Evolutionary conservation across 768 basidiomycete genomes (phyloP).

Genomic region (Suillus sp.): DNA sequence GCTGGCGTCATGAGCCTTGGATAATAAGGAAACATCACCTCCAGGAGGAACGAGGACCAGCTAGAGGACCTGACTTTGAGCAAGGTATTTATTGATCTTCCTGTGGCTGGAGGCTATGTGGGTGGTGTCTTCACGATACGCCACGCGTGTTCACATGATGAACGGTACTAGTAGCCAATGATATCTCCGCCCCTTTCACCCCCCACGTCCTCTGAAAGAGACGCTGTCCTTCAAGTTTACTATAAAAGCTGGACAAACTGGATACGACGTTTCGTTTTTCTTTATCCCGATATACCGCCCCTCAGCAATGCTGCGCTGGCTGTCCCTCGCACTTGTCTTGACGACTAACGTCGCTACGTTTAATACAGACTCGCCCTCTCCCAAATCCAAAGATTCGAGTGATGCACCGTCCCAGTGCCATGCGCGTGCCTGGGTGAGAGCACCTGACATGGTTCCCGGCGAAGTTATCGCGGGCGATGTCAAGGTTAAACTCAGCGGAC

Average conservation of each 20-base stretch:
- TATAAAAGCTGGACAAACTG: background rate
- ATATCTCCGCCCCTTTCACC: background rate
- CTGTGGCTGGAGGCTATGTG: no score
- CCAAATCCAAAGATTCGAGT: no score
- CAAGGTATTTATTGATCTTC: no score
- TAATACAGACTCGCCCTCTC: background rate
- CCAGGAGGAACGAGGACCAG: background rate
- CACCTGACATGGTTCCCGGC: conserved; percentile 10
- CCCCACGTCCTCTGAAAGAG: background rate
- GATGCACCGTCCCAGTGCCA: background rate
- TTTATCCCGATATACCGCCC: background rate
- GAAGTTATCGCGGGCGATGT: conserved; percentile 3
- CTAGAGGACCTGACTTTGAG: no score
- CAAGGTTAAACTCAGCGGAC: conserved; percentile 5
- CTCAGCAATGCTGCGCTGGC: background rate
- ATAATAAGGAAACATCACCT: background rate
- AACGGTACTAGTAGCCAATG: background rate
- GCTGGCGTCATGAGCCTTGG: background rate
- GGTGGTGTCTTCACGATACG: background rate
- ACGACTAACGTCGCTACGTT: background rate
- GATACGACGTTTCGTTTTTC: background rate
- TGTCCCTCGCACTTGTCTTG: conserved; percentile 1
- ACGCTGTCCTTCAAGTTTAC: background rate
- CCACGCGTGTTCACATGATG: background rate
- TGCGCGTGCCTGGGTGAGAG: conserved; percentile 9